Conservation (phyloP, 495 filamentous ascomycete species). For the Aspergillus heteromorphus region DNA sequence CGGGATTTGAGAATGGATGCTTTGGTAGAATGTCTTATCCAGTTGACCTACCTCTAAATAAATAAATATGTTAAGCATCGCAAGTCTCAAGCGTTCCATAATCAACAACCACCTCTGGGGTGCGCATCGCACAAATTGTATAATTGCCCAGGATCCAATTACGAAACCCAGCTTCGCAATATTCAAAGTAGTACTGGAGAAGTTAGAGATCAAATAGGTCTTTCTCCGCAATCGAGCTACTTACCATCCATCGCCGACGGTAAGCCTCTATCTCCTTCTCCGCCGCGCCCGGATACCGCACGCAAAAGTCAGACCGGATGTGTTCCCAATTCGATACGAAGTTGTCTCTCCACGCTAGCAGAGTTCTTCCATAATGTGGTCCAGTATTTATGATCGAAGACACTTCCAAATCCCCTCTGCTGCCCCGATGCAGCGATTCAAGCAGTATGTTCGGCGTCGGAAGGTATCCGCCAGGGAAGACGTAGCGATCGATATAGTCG, state of each 20-base stretch:
- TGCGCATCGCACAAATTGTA: constrained; percentile 45
- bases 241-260: constrained; percentile 61
- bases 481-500: constrained; percentile 67
- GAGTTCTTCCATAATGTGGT: constrained; percentile 62
- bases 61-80: neutral
- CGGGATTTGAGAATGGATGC: too few species aligned
- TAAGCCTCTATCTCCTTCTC: constrained; percentile 58
- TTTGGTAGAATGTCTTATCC: too few species aligned
- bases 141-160: constrained; percentile 67
- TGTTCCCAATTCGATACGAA: constrained; percentile 52
- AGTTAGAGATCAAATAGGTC: neutral
- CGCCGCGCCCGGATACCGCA: constrained; percentile 49
- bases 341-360: constrained; percentile 60
- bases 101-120: constrained; percentile 5
- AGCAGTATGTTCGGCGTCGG: constrained; percentile 60
- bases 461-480: constrained; percentile 69
- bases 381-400: constrained; percentile 63
- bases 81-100: neutral
- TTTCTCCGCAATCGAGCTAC: constrained; percentile 1
- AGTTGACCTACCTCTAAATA: neutral
- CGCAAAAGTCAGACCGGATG: constrained; percentile 50
- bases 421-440: constrained; percentile 52
- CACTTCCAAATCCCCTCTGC: constrained; percentile 53
- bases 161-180: constrained; percentile 67
- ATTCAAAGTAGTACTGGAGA: constrained; percentile 62